phyloP scores from a whole-genome alignment of 164 flowering plant genomes.

The Berberis thunbergii region DNA sequence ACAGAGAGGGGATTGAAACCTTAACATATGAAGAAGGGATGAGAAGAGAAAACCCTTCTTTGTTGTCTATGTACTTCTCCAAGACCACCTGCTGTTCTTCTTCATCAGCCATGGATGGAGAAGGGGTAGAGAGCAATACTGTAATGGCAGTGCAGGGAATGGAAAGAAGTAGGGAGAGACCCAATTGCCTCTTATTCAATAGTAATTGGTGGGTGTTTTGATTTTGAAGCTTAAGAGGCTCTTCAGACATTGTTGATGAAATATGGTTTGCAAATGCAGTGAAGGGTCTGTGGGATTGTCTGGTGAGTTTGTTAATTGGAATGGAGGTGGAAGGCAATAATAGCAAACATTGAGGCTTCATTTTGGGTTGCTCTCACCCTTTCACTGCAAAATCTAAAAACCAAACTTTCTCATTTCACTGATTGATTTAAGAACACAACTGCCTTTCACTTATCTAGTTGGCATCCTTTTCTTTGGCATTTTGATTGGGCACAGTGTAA shows the following conservation, averaged over 20 bases:
- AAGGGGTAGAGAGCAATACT: conserved; percentile 13
- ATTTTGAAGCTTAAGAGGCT: neutral
- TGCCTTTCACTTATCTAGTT: too few species aligned
- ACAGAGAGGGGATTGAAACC: conserved; percentile 21
- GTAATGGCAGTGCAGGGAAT: conserved; percentile 11
- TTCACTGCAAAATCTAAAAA: too few species aligned
- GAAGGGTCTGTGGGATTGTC: neutral
- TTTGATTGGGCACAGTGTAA: too few species aligned
- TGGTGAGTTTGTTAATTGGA: neutral
- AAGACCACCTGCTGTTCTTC: conserved; percentile 24
- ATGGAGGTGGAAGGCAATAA: neutral
- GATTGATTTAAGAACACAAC: too few species aligned
- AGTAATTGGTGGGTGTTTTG: neutral
- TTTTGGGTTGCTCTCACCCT: too few species aligned
- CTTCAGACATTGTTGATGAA: neutral
- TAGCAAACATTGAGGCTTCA: too few species aligned
- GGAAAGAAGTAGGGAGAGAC: conserved; percentile 10
- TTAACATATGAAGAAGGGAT: conserved; percentile 64
- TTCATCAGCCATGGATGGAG: conserved; percentile 2
- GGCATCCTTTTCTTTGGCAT: too few species aligned
- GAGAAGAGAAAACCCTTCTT: conserved; percentile 83
- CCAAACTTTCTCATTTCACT: too few species aligned
- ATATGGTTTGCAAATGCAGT: neutral
- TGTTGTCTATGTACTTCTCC: conserved; percentile 60
- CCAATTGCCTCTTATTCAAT: conserved; percentile 19